These are phyloP conservation scores for Trametopsis cervina DNA, from an alignment of 768 basidiomycete genomes.

Conservation along the genomic window DNA sequence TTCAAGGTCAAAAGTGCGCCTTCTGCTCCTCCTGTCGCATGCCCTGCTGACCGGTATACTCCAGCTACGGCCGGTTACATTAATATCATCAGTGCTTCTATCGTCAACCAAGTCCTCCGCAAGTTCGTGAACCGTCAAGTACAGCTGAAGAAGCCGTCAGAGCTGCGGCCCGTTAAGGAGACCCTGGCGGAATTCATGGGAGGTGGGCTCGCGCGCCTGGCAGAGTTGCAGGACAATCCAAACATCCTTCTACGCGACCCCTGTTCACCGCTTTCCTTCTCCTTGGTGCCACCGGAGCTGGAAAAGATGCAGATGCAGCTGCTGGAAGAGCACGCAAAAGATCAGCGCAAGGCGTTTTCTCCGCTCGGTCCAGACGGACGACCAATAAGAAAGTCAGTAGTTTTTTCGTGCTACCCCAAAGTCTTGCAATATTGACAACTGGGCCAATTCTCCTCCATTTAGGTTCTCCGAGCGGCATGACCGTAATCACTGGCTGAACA, in stretches of 20 bases:
- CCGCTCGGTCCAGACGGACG: conserved; percentile 53
- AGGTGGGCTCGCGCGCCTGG: conserved; percentile 44
- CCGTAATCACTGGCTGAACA: conserved; percentile 55
- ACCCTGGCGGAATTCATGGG: conserved; percentile 43
- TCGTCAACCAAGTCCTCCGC: conserved; percentile 55
- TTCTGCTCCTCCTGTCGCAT: not conserved
- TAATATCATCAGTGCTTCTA: conserved; percentile 47
- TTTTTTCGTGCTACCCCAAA: too few relatives aligned
- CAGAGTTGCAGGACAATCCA: conserved; percentile 41
- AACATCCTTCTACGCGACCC: conserved; percentile 46
- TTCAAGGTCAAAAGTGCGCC: conserved; percentile 55
- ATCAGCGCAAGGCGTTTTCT: conserved; percentile 40
- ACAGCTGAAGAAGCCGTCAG: conserved; percentile 34
- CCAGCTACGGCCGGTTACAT: conserved; percentile 37
- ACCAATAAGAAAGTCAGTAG: conserved; percentile 52
- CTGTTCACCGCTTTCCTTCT: conserved; percentile 61
- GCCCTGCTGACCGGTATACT: not conserved
- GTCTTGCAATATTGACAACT: too few relatives aligned
- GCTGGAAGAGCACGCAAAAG: conserved; percentile 39
- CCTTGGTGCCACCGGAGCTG: conserved; percentile 47
- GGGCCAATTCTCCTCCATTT: too few relatives aligned
- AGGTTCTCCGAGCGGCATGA: conserved; percentile 50
- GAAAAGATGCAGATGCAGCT: conserved; percentile 44
- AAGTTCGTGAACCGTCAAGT: conserved; percentile 57
- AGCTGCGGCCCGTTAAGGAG: conserved; percentile 32